These are phyloP conservation scores for Dendrocalamus sinicus DNA, from an alignment of 176 grass and related monocot species.

Conservation along the genomic window DNA sequence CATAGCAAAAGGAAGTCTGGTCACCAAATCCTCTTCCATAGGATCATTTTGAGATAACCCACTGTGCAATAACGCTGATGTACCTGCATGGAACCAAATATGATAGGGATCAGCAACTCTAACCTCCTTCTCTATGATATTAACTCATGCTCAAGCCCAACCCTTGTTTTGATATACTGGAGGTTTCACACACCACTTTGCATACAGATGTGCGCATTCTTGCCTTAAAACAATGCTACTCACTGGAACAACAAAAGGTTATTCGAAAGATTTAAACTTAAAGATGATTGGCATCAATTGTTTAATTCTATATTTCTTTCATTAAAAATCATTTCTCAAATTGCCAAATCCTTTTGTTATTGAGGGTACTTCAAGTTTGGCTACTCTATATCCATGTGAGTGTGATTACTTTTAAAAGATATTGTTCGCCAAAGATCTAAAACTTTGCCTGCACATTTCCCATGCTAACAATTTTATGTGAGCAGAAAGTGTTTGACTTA, in stretches of 20 bases:
- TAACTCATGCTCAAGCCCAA: neutral
- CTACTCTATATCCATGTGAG: neutral
- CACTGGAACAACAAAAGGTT: neutral
- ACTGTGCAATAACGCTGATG: slow-evolving; percentile 31
- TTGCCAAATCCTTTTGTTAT: slow-evolving; percentile 1
- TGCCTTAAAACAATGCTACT: neutral
- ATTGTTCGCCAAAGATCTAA: neutral
- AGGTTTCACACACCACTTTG: neutral
- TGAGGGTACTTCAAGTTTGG: neutral
- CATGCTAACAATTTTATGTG: neutral
- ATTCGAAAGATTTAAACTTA: neutral
- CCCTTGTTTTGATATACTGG: neutral
- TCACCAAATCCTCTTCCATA: slow-evolving; percentile 64
- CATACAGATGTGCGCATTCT: neutral
- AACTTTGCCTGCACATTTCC: neutral
- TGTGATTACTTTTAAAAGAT: neutral
- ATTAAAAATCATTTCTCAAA: slow-evolving; percentile 13
- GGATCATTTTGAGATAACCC: slow-evolving; percentile 59
- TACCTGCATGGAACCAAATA: slow-evolving; percentile 49
- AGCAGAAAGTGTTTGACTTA: slow-evolving; percentile 22
- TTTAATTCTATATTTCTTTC: slow-evolving; percentile 11
- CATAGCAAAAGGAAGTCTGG: slow-evolving; percentile 77
- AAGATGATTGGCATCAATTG: neutral
- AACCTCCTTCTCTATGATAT: neutral
- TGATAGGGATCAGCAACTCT: slow-evolving; percentile 19